Conservation (phyloP, 2,329 filamentous ascomycete genomes). For the Colletotrichum filicis region DNA sequence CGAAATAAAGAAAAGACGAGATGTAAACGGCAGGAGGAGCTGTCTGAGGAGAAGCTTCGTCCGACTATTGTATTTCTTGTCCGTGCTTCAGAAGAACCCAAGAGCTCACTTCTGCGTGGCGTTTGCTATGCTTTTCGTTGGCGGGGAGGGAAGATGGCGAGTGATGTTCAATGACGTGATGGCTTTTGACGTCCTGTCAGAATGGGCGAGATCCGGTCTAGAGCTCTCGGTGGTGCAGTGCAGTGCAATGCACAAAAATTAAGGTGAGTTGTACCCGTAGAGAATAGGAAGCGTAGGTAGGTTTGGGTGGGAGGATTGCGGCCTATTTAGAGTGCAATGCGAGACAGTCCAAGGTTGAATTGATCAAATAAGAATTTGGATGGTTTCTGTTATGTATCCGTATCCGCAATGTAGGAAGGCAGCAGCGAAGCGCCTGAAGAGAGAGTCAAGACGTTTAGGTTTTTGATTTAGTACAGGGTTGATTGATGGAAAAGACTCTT, state of each 20-base stretch:
- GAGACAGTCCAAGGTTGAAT: background rate
- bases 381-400: background rate
- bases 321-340: background rate
- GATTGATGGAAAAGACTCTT: background rate
- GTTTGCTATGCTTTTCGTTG: background rate
- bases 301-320: background rate
- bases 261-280: background rate
- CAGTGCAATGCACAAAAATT: background rate
- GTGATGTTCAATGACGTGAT: constrained; percentile 16
- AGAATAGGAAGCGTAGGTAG: background rate
- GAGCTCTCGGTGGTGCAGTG: background rate
- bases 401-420: too few species aligned
- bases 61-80: background rate
- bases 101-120: background rate
- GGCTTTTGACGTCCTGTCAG: background rate
- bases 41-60: background rate
- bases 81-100: background rate
- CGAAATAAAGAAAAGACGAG: background rate
- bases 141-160: background rate
- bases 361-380: background rate
- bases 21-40: background rate
- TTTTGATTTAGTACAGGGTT: constrained; percentile 1
- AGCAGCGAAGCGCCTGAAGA: background rate
- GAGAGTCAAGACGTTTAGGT: background rate
- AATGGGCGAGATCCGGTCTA: background rate